These are phyloP conservation scores for Bryoglossum gracile DNA, from an alignment of 495 filamentous ascomycete genomes.

Conservation along the genomic window DNA sequence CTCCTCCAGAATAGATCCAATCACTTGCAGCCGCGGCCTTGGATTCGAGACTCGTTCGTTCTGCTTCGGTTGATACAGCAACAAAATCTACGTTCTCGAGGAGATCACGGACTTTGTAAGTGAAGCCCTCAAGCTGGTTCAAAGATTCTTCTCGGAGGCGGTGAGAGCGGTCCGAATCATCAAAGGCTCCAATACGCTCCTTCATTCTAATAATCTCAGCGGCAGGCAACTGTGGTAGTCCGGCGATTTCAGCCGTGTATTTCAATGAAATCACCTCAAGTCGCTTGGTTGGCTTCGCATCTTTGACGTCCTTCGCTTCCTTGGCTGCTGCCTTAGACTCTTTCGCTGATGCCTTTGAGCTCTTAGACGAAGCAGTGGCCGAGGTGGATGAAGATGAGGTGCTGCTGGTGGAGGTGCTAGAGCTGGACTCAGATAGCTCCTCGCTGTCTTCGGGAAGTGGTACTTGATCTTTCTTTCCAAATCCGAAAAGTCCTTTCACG, in stretches of 20 bases:
- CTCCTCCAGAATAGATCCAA: conserved; percentile 86
- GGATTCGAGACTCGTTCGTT: conserved; percentile 54
- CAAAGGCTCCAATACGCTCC: conserved; percentile 69
- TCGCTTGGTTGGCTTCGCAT: conserved; percentile 45
- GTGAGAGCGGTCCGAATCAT: conserved; percentile 71
- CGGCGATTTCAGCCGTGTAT: conserved; percentile 53
- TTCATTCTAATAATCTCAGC: conserved; percentile 59
- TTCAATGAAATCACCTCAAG: conserved; percentile 63
- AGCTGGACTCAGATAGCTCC: conserved; percentile 37
- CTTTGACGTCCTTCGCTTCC: conserved; percentile 35
- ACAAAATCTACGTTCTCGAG: conserved; percentile 69
- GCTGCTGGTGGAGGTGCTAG: conserved; percentile 35
- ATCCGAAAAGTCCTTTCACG: conserved; percentile 91
- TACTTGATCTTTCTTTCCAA: conserved; percentile 71
- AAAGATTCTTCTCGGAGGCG: conserved; percentile 75
- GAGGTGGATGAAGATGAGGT: conserved; percentile 28
- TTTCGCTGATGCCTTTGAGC: conserved; percentile 38
- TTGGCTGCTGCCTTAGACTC: conserved; percentile 32
- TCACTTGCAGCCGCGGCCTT: conserved; percentile 63
- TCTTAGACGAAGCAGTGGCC: conserved; percentile 32
- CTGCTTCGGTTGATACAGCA: conserved; percentile 54
- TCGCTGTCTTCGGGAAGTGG: conserved; percentile 60
- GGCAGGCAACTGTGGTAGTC: conserved; percentile 48
- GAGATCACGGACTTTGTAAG: conserved; percentile 80
- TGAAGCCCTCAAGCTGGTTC: conserved; percentile 90